Conservation (phyloP, 805 yeast genomes). For the Myxozyma monticola region DNA sequence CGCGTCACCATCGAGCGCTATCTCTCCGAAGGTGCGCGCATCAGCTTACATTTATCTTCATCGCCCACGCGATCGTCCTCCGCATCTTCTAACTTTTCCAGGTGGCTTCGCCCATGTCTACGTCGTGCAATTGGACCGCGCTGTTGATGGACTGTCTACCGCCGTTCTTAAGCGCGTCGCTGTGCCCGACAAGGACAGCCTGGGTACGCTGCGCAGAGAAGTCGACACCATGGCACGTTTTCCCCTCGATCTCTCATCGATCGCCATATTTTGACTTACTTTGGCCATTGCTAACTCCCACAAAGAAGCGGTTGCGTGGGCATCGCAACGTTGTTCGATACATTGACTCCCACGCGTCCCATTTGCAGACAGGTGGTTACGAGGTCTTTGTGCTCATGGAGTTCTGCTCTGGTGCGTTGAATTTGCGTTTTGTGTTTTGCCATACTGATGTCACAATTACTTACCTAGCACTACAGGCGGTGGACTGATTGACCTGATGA, state of each 20-base stretch:
- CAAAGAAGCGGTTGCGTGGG: slow-evolving; percentile 67
- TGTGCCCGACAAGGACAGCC: slow-evolving; percentile 84
- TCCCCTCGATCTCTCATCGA: neutral
- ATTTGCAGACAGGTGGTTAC: slow-evolving; percentile 57
- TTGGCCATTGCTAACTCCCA: neutral
- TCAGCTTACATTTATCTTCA: neutral
- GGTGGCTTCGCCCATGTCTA: slow-evolving; percentile 95
- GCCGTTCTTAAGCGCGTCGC: slow-evolving; percentile 94
- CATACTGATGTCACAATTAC: neutral
- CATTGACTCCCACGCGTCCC: slow-evolving; percentile 92
- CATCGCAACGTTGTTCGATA: slow-evolving; percentile 80
- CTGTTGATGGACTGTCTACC: slow-evolving; percentile 49
- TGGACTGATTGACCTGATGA: slow-evolving; percentile 83
- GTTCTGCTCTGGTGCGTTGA: slow-evolving; percentile 66
- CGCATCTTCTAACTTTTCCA: slow-evolving; percentile 12
- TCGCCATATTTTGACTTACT: neutral
- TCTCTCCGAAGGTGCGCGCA: slow-evolving; percentile 63
- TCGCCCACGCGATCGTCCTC: neutral
- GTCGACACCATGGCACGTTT: slow-evolving; percentile 80
- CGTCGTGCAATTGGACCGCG: slow-evolving; percentile 67
- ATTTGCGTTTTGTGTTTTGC: neutral
- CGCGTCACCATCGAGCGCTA: slow-evolving; percentile 65
- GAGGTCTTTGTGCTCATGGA: slow-evolving; percentile 94
- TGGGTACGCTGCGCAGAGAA: slow-evolving; percentile 84
- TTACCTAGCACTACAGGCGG: slow-evolving; percentile 46